Conservation (phyloP, 176 grass and related monocot species). For the Puccinellia tenuiflora region DNA sequence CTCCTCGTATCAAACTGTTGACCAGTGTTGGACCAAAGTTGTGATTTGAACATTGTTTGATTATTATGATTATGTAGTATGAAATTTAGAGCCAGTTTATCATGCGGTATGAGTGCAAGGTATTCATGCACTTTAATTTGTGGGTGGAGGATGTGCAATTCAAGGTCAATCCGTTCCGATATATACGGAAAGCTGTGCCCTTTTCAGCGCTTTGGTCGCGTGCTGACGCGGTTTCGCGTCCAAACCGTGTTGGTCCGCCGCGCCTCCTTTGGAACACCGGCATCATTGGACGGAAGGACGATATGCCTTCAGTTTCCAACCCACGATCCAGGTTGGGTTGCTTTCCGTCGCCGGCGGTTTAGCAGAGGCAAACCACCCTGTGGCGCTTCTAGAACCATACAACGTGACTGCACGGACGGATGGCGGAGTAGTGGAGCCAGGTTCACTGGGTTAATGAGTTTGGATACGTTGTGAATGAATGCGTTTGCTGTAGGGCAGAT, state of each 20-base stretch:
- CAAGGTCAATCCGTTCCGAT: background rate
- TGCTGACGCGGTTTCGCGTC: background rate
- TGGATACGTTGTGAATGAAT: background rate
- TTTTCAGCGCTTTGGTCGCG: background rate
- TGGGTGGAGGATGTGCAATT: background rate
- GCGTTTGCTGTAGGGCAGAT: background rate
- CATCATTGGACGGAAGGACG: background rate
- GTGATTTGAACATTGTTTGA: background rate
- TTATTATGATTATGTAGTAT: background rate
- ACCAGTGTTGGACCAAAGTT: background rate
- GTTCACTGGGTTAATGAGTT: background rate
- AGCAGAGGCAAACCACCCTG: background rate
- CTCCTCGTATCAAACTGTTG: background rate
- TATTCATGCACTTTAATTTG: background rate
- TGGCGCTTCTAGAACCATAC: background rate
- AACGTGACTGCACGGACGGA: background rate
- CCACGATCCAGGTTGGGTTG: background rate
- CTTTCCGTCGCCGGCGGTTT: background rate
- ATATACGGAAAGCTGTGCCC: background rate
- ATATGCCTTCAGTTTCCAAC: background rate
- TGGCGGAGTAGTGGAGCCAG: too few species aligned
- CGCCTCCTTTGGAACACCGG: background rate
- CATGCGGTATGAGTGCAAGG: background rate
- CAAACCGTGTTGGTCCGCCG: background rate
- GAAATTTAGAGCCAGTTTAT: background rate